phyloP scores from a whole-genome alignment of 2,329 filamentous ascomycete species.

The Epichloe elymi region DNA sequence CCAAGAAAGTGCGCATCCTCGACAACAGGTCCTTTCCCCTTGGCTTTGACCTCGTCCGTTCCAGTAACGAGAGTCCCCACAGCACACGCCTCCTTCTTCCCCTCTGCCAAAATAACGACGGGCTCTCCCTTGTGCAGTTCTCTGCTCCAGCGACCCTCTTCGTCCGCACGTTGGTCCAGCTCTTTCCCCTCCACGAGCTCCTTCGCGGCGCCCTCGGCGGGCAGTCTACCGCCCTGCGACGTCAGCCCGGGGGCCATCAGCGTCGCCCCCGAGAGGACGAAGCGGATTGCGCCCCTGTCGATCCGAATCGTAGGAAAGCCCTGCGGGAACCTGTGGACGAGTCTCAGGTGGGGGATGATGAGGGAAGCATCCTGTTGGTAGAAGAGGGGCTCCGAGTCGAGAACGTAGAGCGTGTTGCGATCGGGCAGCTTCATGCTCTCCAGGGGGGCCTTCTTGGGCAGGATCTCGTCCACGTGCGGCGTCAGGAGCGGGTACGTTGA shows the following conservation, averaged over 20 bases:
- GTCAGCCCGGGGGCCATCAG: constrained; percentile 95
- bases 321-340: constrained; percentile 81
- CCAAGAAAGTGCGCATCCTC: constrained; percentile 90
- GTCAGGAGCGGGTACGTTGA: constrained; percentile 76
- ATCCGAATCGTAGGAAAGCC: constrained; percentile 78
- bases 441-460: constrained; percentile 88
- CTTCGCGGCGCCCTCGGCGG: constrained; percentile 32
- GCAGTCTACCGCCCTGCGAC: constrained; percentile 66
- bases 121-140: constrained; percentile 71
- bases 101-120: constrained; percentile 83
- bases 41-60: constrained; percentile 83
- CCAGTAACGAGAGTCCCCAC: constrained; percentile 74
- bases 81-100: constrained; percentile 82
- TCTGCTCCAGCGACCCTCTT: constrained; percentile 42
- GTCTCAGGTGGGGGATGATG: constrained; percentile 68
- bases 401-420: constrained; percentile 75
- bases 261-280: constrained; percentile 84
- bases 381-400: constrained; percentile 70
- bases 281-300: constrained; percentile 90
- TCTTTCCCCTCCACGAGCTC: constrained; percentile 26
- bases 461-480: constrained; percentile 81
- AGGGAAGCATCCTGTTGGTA: constrained; percentile 72
- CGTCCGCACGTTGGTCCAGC: constrained; percentile 28
- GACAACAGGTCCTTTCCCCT: constrained; percentile 87
- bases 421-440: constrained; percentile 89